Conservation (phyloP, 2,329 filamentous ascomycete species). For the Pseudogymnoascus sp. region DNA sequence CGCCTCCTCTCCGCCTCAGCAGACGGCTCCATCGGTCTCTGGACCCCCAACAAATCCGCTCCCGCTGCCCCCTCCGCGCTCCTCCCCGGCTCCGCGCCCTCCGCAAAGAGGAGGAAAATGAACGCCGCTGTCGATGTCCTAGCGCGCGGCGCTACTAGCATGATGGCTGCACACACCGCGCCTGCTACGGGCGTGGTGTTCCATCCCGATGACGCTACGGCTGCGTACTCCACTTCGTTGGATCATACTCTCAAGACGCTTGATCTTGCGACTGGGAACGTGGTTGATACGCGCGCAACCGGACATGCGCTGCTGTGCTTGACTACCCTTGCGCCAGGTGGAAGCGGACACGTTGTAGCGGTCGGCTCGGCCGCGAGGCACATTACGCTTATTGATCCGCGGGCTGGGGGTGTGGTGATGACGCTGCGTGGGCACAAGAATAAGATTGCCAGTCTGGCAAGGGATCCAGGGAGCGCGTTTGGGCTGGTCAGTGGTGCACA, state of each 20-base stretch:
- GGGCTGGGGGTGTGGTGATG: conserved; percentile 73
- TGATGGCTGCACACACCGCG: conserved; percentile 64
- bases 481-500: conserved; percentile 84
- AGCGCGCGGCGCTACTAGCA: conserved; percentile 71
- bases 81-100: conserved; percentile 55
- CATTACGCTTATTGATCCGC: conserved; percentile 88
- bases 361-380: conserved; percentile 80
- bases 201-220: conserved; percentile 74
- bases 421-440: conserved; percentile 88
- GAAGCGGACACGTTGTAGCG: conserved; percentile 45
- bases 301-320: conserved; percentile 78
- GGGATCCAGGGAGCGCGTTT: conserved; percentile 58
- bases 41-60: conserved; percentile 72
- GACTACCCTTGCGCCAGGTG: conserved; percentile 56
- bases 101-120: conserved; percentile 71
- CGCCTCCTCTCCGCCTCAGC: conserved; percentile 79
- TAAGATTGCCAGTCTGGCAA: conserved; percentile 47
- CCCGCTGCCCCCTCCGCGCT: conserved; percentile 65
- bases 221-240: conserved; percentile 84
- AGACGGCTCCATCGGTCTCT: conserved; percentile 80
- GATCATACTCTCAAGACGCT: conserved; percentile 89
- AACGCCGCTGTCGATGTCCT: conserved; percentile 40
- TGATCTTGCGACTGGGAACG: conserved; percentile 72
- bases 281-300: conserved; percentile 77
- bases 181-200: conserved; percentile 75